A percentile compares a stretch with the other conserved stretches of the same genome.
phyloP scores from a whole-genome alignment of 2,329 filamentous ascomycete species.

The Raffaelea deltoideospora region DNA sequence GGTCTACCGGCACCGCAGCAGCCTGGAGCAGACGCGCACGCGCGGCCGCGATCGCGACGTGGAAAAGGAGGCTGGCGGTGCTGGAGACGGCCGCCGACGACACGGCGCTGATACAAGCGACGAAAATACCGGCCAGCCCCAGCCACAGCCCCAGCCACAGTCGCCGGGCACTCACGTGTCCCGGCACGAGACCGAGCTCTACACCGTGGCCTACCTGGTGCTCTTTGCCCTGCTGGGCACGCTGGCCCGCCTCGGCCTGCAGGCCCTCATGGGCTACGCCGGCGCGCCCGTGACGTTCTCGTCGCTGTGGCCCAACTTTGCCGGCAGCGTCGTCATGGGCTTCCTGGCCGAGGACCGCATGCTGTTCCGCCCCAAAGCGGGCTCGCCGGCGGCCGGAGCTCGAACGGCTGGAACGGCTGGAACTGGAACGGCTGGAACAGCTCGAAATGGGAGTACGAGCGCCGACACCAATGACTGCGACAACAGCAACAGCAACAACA shows the following conservation, averaged over 20 bases:
- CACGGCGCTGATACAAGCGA: no score
- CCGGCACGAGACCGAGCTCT: slow-evolving; percentile 39
- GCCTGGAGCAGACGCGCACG: slow-evolving; percentile 21
- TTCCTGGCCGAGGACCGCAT: slow-evolving; percentile 36
- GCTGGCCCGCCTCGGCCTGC: slow-evolving; percentile 63
- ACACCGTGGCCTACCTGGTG: slow-evolving; percentile 66
- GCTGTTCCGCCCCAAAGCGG: slow-evolving; percentile 39
- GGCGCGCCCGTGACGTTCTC: slow-evolving; percentile 62
- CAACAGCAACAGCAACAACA: slow-evolving; percentile 25
- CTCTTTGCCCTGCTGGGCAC: slow-evolving; percentile 78
- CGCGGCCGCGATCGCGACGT: slow-evolving; percentile 1
- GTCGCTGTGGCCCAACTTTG: slow-evolving; percentile 76
- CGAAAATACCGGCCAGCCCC: slow-evolving; percentile 12
- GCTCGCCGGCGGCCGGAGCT: slow-evolving; percentile 21
- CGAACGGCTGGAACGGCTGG: no score
- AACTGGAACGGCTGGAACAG: no score
- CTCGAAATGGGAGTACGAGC: background rate
- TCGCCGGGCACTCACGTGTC: slow-evolving; percentile 26
- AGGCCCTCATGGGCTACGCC: slow-evolving; percentile 65
- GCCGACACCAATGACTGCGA: background rate
- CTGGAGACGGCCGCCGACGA: no score
- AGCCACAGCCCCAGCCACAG: no score
- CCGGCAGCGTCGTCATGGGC: slow-evolving; percentile 67
- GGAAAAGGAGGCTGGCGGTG: background rate
- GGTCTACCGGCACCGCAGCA: slow-evolving; percentile 21